Evolutionary conservation across 2,329 filamentous ascomycete species (phyloP), one percentile per base, ranked within the genome.

Genomic region (Fusarium oxysporum): DNA sequence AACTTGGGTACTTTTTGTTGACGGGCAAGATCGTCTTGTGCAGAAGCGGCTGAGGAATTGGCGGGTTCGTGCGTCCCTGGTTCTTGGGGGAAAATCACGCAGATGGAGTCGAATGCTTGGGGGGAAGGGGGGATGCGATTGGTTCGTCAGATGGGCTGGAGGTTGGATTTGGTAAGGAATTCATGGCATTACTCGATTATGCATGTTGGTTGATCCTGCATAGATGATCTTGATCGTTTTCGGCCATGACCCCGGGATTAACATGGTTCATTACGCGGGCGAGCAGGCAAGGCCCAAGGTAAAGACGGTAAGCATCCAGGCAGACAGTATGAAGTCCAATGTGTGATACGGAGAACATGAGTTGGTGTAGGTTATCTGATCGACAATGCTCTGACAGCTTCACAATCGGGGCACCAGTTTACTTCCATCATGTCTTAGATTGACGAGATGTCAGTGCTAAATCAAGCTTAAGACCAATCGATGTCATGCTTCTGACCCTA

Each of bases 1-100:
- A 54, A 44, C 23, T 38, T 53, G 44, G 17, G 32, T 50, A 38
- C 53, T 41, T 67, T 53, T 67, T 66, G 62, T 67, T 56, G n/a
- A n/a, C 25, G 44, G 25, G 25, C 37, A 56, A 30, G 62, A 67
- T 60, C 40, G 8, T 25, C 62, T 13, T 2, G 6, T 41, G 21
- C n/a, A 40, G 33, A 40, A n/a, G 43, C 44, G 33, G 10, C 32
- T 25, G 33, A 16, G n/a, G n/a, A 30, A 12, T 3, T 25, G 6
- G 35, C 5, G 2, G 12, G 23, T 16, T 19, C 19, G 8, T 32
- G 13, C 28, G 10, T 32, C 21, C 59, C 62, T 37, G 10, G 60
- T 17, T 28, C 17, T 12, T 21, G 10, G 40, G 14, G 16, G 2
- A 23, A 65, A 67, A 67, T 60, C 38, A 48, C 64, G 64, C 64